Conservation (phyloP, 208 protist species). For the Trypanosoma congolense region DNA sequence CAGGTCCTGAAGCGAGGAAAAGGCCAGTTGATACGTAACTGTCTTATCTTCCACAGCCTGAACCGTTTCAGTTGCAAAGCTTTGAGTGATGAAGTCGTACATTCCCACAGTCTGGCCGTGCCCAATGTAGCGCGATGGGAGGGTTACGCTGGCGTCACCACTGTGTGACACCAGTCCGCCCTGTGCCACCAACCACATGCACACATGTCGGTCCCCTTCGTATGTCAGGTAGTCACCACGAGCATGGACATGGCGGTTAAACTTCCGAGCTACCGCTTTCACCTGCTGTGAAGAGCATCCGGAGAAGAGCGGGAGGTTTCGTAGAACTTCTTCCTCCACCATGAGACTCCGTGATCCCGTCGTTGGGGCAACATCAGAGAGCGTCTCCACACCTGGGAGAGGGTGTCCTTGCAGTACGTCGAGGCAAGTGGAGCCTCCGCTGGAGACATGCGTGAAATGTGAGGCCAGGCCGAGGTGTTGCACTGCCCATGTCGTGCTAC, state of each 20-base stretch:
- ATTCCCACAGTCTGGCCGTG: conserved; percentile 66
- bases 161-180: conserved; percentile 50
- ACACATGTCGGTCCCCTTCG: conserved; percentile 48
- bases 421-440: conserved; percentile 96
- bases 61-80: conserved; percentile 60
- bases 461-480: conserved; percentile 30
- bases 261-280: conserved; percentile 48
- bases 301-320: conserved; percentile 63
- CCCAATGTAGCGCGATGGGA: conserved; percentile 49
- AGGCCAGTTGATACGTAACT: conserved; percentile 74
- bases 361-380: conserved; percentile 56
- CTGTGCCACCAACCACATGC: conserved; percentile 63
- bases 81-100: conserved; percentile 79
- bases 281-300: conserved; percentile 73
- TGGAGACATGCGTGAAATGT: conserved; percentile 93
- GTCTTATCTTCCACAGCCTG: conserved; percentile 62
- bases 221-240: conserved; percentile 71
- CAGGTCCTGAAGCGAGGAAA: conserved; percentile 60
- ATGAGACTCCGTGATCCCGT: conserved; percentile 30
- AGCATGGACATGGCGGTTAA: conserved; percentile 49
- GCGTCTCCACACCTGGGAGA: conserved; percentile 82
- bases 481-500: conserved; percentile 37
- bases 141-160: conserved; percentile 45
- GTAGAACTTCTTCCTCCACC: conserved; percentile 58
- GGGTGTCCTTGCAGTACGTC: conserved; percentile 95